Base-by-base conservation (phyloP, 2,329 filamentous ascomycete species). In the Hortaea werneckii region DNA sequence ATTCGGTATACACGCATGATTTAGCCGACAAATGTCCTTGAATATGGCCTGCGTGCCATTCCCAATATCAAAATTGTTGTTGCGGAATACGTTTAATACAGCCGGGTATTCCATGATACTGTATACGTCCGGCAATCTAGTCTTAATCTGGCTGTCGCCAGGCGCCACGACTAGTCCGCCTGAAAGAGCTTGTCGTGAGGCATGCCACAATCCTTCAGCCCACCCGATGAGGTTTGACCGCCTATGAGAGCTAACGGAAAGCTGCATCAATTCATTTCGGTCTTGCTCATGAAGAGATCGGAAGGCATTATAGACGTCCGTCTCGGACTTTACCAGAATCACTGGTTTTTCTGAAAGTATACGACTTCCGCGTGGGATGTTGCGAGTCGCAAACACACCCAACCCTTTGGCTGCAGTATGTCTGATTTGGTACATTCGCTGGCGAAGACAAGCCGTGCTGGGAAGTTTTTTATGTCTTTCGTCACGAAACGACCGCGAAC, bases 281-380 rank as follows among this genome's bases (percentile, higher is more conserved):
- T 62, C 50, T 37, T 51, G 11, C 37, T 58, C 42, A 50, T 39
- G 37, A 34, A 49, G 50, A 29, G 39, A 55, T 43, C 54, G 58
- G 44, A 48, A 53, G 13, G 44, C 41, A n/a, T 47, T 53, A 44
- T 50, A 52, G 30, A 56, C 56, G 43, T 42, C 43, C 20, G 41
- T 48, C 45, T 51, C 44, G 9, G 44, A 52, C 20, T 30, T 47
- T 6, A 53, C 48, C 10, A 55, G 64, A 47, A 72, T 52, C 37
- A 68, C 48, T 2, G 67, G 61, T 5, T 54, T 48, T 55, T 72
- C 68, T 9, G 56, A 63, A n/a, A 71, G 46, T 46, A 72, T 67
- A 32, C 64, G 56, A 5, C 65, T 69, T 37, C 67, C 68, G 46
- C 54, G 65, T 4, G 57, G 47, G 44, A 71, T 70, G 40, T 62